phyloP scores from a whole-genome alignment of 768 basidiomycete genomes.

The Ephemerocybe angulata region DNA sequence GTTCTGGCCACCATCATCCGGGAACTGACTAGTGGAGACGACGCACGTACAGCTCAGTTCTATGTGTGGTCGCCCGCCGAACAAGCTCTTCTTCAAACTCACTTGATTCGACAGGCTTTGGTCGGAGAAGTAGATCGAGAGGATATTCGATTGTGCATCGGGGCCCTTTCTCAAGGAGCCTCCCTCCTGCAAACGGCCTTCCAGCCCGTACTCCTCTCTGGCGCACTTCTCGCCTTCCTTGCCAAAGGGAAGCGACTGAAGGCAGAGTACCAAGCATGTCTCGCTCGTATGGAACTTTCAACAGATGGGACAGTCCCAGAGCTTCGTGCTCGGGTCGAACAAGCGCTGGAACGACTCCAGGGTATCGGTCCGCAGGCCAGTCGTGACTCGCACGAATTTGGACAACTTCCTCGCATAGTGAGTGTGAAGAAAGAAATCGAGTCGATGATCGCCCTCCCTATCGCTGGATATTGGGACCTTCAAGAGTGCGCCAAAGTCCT shows the following conservation, averaged over 20 bases:
- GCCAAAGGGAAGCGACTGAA: slow-evolving; percentile 32
- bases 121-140: slow-evolving; percentile 24
- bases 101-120: slow-evolving; percentile 41
- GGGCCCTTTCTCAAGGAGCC: slow-evolving; percentile 46
- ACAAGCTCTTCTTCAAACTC: slow-evolving; percentile 35
- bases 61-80: slow-evolving; percentile 46
- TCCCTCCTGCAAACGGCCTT: slow-evolving; percentile 46
- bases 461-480: slow-evolving; percentile 48
- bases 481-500: slow-evolving; percentile 32
- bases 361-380: not conserved
- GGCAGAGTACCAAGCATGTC: slow-evolving; percentile 35
- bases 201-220: slow-evolving; percentile 45
- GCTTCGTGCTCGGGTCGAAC: slow-evolving; percentile 34
- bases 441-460: slow-evolving; percentile 41
- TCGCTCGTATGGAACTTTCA: slow-evolving; percentile 37
- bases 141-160: slow-evolving; percentile 45
- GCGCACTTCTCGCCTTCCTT: slow-evolving; percentile 40
- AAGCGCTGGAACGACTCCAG: slow-evolving; percentile 30
- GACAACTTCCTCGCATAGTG: slow-evolving; percentile 43
- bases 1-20: slow-evolving; percentile 35
- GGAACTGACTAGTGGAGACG: slow-evolving; percentile 23
- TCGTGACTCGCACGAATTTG: slow-evolving; percentile 32
- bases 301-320: slow-evolving; percentile 35
- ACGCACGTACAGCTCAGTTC: slow-evolving; percentile 36
- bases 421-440: slow-evolving; percentile 44